phyloP scores from a whole-genome alignment of 2,329 filamentous ascomycete species.

The Sordariomycetes sp. region DNA sequence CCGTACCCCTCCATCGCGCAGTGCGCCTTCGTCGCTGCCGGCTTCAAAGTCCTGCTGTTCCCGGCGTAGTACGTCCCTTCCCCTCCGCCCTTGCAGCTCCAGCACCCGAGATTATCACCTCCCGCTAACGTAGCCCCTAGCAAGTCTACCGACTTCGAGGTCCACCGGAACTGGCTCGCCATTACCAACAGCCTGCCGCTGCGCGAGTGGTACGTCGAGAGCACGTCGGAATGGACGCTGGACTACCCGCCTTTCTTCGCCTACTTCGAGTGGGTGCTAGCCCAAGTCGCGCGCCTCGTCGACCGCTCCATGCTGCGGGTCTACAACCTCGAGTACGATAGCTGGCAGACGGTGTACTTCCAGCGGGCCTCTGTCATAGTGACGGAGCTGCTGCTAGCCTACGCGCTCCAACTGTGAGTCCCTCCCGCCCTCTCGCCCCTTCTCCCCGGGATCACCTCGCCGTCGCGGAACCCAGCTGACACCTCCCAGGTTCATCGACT shows the following conservation, averaged over 20 bases:
- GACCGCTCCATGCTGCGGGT: slow-evolving; percentile 76
- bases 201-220: slow-evolving; percentile 90
- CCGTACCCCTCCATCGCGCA: slow-evolving; percentile 78
- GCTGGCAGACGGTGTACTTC: slow-evolving; percentile 89
- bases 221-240: slow-evolving; percentile 98
- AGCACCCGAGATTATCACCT: background rate
- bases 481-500: slow-evolving; percentile 56
- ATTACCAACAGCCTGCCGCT: slow-evolving; percentile 82
- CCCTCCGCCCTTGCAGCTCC: background rate
- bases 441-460: background rate
- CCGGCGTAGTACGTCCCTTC: slow-evolving; percentile 69
- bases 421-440: background rate
- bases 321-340: slow-evolving; percentile 71
- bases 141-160: slow-evolving; percentile 98
- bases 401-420: slow-evolving; percentile 60
- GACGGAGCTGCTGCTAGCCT: slow-evolving; percentile 73
- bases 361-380: slow-evolving; percentile 79
- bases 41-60: slow-evolving; percentile 84
- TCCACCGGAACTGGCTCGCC: slow-evolving; percentile 96
- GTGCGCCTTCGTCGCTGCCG: slow-evolving; percentile 73
- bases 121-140: slow-evolving; percentile 28
- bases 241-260: slow-evolving; percentile 98
- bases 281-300: slow-evolving; percentile 61
- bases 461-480: background rate
- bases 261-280: slow-evolving; percentile 88